A percentile compares a stretch with the other conserved stretches of the same genome.
phyloP scores from a whole-genome alignment of 805 yeast species.

The Cyberlindnera petersonii region DNA sequence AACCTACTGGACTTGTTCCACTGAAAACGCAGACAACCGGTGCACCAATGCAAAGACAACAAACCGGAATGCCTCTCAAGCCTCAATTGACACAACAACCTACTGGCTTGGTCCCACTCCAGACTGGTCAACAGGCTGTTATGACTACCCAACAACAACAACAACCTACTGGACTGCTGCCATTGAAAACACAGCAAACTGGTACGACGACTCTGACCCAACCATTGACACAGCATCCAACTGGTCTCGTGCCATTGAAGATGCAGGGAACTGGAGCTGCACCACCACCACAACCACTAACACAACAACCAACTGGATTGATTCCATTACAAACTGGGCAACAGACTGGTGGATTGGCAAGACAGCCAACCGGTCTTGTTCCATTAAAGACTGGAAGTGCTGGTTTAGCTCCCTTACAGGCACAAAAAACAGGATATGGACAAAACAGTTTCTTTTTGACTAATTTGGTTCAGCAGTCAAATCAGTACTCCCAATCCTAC shows the following conservation, averaged over 20 bases:
- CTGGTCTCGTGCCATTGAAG: slow-evolving; percentile 34
- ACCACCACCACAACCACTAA: slow-evolving; percentile 36
- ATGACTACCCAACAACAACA: slow-evolving; percentile 26
- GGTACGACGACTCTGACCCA: slow-evolving; percentile 39
- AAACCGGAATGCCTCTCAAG: slow-evolving; percentile 62
- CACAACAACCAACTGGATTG: slow-evolving; percentile 34
- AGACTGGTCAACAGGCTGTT: slow-evolving; percentile 18
- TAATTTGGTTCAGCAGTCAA: slow-evolving; percentile 64
- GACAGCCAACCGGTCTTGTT: slow-evolving; percentile 3
- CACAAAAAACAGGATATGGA: slow-evolving; percentile 44
- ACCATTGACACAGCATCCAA: slow-evolving; percentile 31
- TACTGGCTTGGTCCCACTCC: slow-evolving; percentile 32
- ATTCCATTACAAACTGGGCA: slow-evolving; percentile 23
- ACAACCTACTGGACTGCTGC: slow-evolving; percentile 14
- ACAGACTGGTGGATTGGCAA: slow-evolving; percentile 4
- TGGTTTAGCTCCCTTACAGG: slow-evolving; percentile 31
- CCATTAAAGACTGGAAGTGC: slow-evolving; percentile 5
- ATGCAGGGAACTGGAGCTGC: slow-evolving; percentile 63
- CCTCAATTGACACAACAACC: slow-evolving; percentile 31
- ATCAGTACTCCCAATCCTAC: slow-evolving; percentile 27
- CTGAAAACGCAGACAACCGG: slow-evolving; percentile 14
- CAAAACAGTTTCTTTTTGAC: slow-evolving; percentile 36
- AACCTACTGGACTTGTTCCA: slow-evolving; percentile 12
- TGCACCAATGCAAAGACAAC: slow-evolving; percentile 44
- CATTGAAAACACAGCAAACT: slow-evolving; percentile 33